A percentile compares a stretch with the other conserved stretches of the same genome.
Conservation (phyloP, 2,329 filamentous ascomycete species). For the Aureobasidium sp. region DNA sequence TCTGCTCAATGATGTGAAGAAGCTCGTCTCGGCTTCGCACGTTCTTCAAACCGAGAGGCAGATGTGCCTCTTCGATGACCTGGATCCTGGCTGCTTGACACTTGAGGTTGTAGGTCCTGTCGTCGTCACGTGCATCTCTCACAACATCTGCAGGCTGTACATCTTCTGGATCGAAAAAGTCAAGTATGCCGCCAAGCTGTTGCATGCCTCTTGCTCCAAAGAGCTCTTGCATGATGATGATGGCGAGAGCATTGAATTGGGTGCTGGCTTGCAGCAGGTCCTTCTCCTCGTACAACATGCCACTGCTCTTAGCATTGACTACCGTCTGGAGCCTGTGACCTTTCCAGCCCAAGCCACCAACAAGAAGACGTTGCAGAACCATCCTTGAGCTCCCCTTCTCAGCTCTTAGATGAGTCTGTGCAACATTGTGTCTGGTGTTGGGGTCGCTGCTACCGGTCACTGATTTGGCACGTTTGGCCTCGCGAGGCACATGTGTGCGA, state of each 20-base stretch:
- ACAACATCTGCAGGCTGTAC: neutral
- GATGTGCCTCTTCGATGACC: neutral
- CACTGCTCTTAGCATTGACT: slow-evolving; percentile 3
- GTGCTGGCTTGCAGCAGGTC: neutral
- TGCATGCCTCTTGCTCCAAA: neutral
- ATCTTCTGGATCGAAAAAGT: neutral
- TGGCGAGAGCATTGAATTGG: neutral
- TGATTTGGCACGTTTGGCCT: neutral
- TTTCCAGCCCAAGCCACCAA: neutral
- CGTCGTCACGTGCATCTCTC: neutral
- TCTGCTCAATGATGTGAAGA: neutral
- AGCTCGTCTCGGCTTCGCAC: neutral
- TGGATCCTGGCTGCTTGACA: neutral
- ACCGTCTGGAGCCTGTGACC: neutral
- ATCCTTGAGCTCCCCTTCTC: slow-evolving; percentile 1
- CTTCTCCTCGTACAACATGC: slow-evolving; percentile 4
- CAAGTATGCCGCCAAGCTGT: neutral
- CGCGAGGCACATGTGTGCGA: neutral
- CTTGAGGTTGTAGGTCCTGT: neutral
- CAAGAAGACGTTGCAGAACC: neutral
- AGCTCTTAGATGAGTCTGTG: neutral
- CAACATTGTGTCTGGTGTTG: neutral
- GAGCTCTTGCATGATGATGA: neutral
- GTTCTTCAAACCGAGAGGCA: neutral
- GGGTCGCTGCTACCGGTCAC: neutral